Conservation (phyloP, 164 flowering plant genomes). For the Nymphaea thermarum region DNA sequence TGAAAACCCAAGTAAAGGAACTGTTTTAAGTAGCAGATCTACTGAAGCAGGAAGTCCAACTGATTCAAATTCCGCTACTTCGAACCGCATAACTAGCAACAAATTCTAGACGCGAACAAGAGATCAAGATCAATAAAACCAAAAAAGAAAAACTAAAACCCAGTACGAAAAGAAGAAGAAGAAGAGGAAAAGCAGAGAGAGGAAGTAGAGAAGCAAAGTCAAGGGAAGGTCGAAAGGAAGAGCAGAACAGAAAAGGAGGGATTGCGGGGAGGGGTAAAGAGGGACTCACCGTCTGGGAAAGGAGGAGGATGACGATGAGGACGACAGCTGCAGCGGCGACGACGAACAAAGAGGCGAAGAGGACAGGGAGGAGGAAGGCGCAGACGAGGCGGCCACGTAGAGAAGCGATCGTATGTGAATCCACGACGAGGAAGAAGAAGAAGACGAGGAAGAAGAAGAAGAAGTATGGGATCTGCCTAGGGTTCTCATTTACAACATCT, state of each 20-base stretch:
- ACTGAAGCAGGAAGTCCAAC: neutral
- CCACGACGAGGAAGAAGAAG: neutral
- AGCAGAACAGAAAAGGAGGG: neutral
- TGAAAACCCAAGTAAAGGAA: neutral
- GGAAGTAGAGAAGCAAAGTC: neutral
- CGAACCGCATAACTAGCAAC: neutral
- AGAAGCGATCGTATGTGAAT: neutral
- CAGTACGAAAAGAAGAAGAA: neutral
- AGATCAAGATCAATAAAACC: neutral
- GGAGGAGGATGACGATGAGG: neutral
- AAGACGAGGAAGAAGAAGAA: neutral
- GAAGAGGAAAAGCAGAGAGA: neutral
- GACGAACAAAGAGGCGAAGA: conserved; percentile 60
- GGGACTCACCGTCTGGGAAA: conserved; percentile 68
- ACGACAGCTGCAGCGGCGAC: conserved; percentile 47
- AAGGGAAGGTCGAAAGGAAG: neutral
- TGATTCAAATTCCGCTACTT: neutral
- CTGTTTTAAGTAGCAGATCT: neutral
- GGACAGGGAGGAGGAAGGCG: conserved; percentile 27
- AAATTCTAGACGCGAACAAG: neutral
- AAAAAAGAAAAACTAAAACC: neutral
- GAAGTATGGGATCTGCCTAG: conserved; percentile 50
- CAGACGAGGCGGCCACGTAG: conserved; percentile 25
- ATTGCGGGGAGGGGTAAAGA: neutral
- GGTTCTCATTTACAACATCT: conserved; percentile 52